These are phyloP conservation scores for Phytophthora citricola DNA, from an alignment of 352 stramenopile genomes.

Conservation along the genomic window DNA sequence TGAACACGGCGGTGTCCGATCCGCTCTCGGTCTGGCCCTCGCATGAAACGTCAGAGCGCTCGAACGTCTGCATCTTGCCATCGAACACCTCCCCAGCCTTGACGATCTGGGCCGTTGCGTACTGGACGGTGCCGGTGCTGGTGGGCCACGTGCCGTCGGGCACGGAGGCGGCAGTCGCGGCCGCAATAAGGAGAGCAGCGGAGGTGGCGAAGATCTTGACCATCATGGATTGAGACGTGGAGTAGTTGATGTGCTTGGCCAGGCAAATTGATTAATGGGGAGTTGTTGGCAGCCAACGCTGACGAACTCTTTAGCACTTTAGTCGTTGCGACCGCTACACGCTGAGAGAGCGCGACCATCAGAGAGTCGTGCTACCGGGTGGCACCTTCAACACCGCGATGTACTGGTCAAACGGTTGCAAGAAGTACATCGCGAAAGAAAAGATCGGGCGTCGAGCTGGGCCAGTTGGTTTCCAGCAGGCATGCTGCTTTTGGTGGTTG, in stretches of 20 bases:
- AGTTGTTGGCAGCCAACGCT: background rate
- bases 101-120: slow-evolving; percentile 33
- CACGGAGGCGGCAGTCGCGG: slow-evolving; percentile 7
- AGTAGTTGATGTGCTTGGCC: background rate
- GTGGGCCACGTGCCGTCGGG: slow-evolving; percentile 24
- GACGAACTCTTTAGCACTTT: background rate
- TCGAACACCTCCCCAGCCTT: slow-evolving; percentile 36
- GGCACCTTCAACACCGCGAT: no score
- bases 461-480: background rate
- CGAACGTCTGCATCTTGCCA: slow-evolving; percentile 57
- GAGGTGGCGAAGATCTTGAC: slow-evolving; percentile 16
- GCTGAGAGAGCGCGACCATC: background rate
- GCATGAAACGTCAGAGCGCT: slow-evolving; percentile 50
- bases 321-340: background rate
- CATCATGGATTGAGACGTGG: slow-evolving; percentile 11
- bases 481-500: background rate
- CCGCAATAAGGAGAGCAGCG: slow-evolving; percentile 12
- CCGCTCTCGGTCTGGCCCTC: slow-evolving; percentile 24
- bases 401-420: no score
- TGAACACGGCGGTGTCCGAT: slow-evolving; percentile 41
- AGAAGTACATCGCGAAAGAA: background rate
- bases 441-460: background rate
- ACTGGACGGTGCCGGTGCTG: slow-evolving; percentile 18
- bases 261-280: slow-evolving; percentile 1
- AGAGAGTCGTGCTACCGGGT: background rate